A percentile compares a stretch with the other conserved stretches of the same genome.
phyloP scores from a whole-genome alignment of 257 asterid species.

The Paraleonurus japonicus region DNA sequence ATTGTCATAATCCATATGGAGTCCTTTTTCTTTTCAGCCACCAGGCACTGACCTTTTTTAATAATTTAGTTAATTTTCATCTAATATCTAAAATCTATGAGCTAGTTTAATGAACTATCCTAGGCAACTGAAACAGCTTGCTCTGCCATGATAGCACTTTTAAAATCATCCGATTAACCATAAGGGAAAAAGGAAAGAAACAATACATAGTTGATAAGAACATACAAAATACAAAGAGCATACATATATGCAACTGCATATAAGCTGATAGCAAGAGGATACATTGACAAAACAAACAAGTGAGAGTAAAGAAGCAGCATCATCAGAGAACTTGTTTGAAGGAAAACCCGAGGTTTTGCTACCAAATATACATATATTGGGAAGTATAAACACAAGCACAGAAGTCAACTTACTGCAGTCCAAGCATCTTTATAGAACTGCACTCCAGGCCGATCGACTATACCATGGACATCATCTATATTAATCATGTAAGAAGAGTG shows the following conservation, averaged over 20 bases:
- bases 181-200: not conserved
- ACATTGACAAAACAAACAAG: not conserved
- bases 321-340: not conserved
- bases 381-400: not conserved
- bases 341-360: not conserved
- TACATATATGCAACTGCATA: not conserved
- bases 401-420: conserved; percentile 1
- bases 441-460: not conserved
- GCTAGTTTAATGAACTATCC: not conserved
- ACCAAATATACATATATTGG: not conserved
- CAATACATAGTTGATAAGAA: conserved; percentile 1
- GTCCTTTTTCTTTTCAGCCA: not conserved
- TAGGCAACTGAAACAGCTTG: not conserved
- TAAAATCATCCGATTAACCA: conserved; percentile 6
- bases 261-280: not conserved
- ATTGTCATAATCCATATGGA: not conserved
- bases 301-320: conserved; percentile 6
- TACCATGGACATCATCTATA: not conserved
- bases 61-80: not conserved
- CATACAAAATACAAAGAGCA: not conserved
- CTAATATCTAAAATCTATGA: not conserved
- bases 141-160: not conserved
- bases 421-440: conserved; percentile 8
- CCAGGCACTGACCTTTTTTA: not conserved
- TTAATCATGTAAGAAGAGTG: not conserved